Conservation (phyloP, 495 filamentous ascomycete species). For the Hypoxylon lenormandii region DNA sequence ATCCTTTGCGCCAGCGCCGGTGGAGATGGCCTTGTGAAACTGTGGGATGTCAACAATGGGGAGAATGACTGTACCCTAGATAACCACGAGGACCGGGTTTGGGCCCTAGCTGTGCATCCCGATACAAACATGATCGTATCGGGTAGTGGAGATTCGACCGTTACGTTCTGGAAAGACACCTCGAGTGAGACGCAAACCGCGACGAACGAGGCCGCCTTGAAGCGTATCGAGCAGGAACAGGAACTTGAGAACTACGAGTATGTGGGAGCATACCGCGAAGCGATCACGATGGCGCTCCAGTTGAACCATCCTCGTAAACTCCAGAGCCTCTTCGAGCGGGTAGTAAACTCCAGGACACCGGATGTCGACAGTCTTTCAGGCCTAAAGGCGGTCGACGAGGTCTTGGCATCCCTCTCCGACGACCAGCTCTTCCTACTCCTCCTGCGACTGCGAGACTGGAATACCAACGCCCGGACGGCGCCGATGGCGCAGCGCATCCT, state of each 20-base stretch:
- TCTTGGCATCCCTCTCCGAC: constrained; percentile 79
- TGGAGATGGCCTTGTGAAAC: constrained; percentile 94
- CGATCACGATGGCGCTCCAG: constrained; percentile 88
- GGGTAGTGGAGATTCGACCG: constrained; percentile 85
- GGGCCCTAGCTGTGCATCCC: constrained; percentile 82
- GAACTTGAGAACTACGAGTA: constrained; percentile 90
- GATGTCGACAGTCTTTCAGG: constrained; percentile 77
- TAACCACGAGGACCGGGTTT: constrained; percentile 94
- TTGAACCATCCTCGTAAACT: constrained; percentile 92
- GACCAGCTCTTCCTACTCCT: constrained; percentile 85
- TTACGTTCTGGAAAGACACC: constrained; percentile 96
- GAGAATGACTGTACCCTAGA: constrained; percentile 89
- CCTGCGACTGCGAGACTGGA: constrained; percentile 88
- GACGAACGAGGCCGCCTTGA: constrained; percentile 73
- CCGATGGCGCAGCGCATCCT: constrained; percentile 88
- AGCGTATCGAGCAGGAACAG: constrained; percentile 91
- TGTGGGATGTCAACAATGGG: constrained; percentile 86
- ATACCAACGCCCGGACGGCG: constrained; percentile 90
- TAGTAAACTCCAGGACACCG: constrained; percentile 71
- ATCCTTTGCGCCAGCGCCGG: constrained; percentile 85
- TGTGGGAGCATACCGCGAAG: constrained; percentile 84
- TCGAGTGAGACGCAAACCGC: constrained; percentile 80
- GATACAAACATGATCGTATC: constrained; percentile 78
- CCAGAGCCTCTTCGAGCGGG: constrained; percentile 81
- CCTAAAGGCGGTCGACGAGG: constrained; percentile 81